phyloP scores from a whole-genome alignment of 1,139 yeast genomes.

The Blastobotrys persicus region DNA sequence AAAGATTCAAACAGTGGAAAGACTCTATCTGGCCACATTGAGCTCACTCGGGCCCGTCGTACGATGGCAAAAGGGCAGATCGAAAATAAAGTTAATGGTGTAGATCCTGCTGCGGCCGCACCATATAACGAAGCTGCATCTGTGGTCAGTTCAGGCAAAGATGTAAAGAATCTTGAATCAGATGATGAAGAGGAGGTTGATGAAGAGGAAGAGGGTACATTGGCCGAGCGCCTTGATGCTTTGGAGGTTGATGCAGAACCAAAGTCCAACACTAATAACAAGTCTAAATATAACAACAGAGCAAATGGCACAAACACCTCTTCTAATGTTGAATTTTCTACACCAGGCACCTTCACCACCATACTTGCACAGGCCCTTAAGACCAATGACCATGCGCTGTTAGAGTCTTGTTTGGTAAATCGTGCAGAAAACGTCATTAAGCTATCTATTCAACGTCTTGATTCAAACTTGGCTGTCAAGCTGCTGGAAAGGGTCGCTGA shows the following conservation, averaged over 20 bases:
- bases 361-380: conserved; percentile 43
- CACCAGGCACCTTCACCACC: conserved; percentile 36
- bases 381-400: conserved; percentile 41
- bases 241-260: conserved; percentile 37
- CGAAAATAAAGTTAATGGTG: conserved; percentile 44
- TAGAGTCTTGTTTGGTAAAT: conserved; percentile 69
- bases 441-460: conserved; percentile 66
- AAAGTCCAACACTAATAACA: conserved; percentile 16
- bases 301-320: background rate
- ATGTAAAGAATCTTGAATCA: conserved; percentile 48
- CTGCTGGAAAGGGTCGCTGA: conserved; percentile 83
- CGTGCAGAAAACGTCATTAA: conserved; percentile 73
- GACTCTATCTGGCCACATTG: conserved; percentile 21
- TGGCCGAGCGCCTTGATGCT: conserved; percentile 44
- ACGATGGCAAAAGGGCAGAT: conserved; percentile 19
- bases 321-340: conserved; percentile 20
- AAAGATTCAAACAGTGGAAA: conserved; percentile 37
- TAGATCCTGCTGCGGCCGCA: conserved; percentile 67
- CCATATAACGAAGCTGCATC: conserved; percentile 69
- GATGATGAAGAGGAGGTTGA: conserved; percentile 33
- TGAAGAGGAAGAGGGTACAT: conserved; percentile 37
- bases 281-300: background rate
- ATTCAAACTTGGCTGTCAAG: conserved; percentile 68
- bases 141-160: conserved; percentile 43
- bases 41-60: conserved; percentile 23